Base-by-base conservation (phyloP, 352 stramenopile species). In the Globisporangium nagaii region DNA sequence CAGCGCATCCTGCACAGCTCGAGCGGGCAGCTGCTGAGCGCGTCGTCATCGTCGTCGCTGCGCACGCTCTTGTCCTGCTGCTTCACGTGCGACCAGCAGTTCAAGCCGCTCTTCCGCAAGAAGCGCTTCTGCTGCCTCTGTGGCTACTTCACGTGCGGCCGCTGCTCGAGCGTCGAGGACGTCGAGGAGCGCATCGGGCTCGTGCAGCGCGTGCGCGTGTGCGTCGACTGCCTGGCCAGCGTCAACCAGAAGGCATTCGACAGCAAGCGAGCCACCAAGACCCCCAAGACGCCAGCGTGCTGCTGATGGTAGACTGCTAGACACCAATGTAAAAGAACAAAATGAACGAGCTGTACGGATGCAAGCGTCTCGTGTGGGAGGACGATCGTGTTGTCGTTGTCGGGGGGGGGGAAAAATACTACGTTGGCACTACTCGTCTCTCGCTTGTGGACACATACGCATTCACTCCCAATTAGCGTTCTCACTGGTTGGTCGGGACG, bases 101-200 rank as follows among this genome's bases (percentile, higher is more conserved):
- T 71, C 45, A 36, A 55, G 34, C 19, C 47, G 22, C 49, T 68
- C 25, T 27, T 60, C 22, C 53, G 57, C 24, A 66, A 54, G 51
- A 68, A 67, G 45, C 59, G 75, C 57, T 44, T 70, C 0, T 82
- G 72, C 57, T 67, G 70, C 34, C 53, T 82, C n/a, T 82, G 72
- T 43, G 61, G 72, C 17, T 62, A 79, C 32, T 48, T 64, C 27
- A 67, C 62, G 7, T 82, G 72, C 37, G 28, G 59, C 19, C 53
- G 59, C 9, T 82, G 72, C 62, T 75, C 72, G 15, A 63, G 62
- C 25, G 42, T 43, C 10, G 63, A 75, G 44, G 70, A 75, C 42
- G 55, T 75, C 5, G 72, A 82, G 48, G 64, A 63, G 12, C 72
- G 65, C 32, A 73, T 82, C 25, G 72, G 72, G 15, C 36, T 79